These are phyloP conservation scores for Sporothrix mexicana DNA, from an alignment of 2,329 filamentous ascomycete species.

Conservation along the genomic window DNA sequence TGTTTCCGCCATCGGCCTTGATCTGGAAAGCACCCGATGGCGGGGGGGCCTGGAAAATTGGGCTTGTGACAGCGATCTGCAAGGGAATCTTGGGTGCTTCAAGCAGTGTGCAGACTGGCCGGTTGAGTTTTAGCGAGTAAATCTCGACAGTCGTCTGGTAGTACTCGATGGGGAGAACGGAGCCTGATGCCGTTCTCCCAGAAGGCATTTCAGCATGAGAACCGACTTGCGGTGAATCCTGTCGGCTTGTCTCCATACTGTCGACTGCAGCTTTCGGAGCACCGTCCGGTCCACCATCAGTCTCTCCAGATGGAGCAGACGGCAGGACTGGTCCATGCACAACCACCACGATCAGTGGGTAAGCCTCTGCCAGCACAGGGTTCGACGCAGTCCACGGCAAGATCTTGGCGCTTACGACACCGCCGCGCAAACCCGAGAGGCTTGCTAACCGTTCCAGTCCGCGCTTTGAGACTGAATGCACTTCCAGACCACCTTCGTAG, in stretches of 20 bases:
- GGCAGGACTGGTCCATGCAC: constrained; percentile 76
- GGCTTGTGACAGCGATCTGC: constrained; percentile 63
- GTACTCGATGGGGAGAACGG: constrained; percentile 54
- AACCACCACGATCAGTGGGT: constrained; percentile 79
- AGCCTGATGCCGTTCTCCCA: background rate
- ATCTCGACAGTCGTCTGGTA: constrained; percentile 91
- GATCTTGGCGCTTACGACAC: constrained; percentile 82
- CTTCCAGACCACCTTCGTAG: constrained; percentile 78
- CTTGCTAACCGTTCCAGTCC: constrained; percentile 72
- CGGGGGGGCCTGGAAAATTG: constrained; percentile 69
- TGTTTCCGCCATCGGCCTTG: constrained; percentile 71
- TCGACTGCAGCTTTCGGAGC: background rate
- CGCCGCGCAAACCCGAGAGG: constrained; percentile 77
- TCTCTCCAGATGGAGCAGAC: constrained; percentile 37
- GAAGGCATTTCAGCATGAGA: constrained; percentile 38
- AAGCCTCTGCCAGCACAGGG: constrained; percentile 58
- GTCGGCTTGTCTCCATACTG: background rate
- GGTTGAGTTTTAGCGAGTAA: constrained; percentile 80
- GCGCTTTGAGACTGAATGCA: constrained; percentile 74
- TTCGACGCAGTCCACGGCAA: constrained; percentile 68
- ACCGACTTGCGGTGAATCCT: constrained; percentile 21
- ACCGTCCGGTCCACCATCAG: constrained; percentile 38
- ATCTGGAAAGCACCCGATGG: constrained; percentile 76
- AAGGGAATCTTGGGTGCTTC: constrained; percentile 68
- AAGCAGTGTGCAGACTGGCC: constrained; percentile 74